These are phyloP conservation scores for Coemansia sp. DNA, from an alignment of 192 early-diverging fungal genomes.

Conservation along the genomic window DNA sequence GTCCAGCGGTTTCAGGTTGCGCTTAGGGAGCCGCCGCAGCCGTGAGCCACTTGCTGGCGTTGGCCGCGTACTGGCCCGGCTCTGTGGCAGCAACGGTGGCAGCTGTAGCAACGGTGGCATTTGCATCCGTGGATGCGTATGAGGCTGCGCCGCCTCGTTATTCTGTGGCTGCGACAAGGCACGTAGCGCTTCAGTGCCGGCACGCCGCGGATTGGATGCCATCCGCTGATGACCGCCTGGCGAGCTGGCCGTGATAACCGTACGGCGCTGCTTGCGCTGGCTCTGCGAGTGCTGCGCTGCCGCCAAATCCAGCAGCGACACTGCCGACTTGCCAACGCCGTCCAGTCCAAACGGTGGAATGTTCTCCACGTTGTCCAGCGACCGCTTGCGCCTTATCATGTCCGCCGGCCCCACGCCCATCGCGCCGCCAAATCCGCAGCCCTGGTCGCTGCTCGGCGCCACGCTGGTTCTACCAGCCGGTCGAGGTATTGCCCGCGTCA, in stretches of 20 bases:
- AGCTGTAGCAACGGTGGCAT: no score
- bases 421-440: slow-evolving; percentile 22
- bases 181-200: slow-evolving; percentile 1
- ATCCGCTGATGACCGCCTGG: slow-evolving; percentile 38
- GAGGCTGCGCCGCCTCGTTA: no score
- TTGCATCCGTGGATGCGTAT: no score
- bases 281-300: slow-evolving; percentile 47
- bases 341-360: slow-evolving; percentile 37
- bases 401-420: slow-evolving; percentile 40
- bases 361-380: slow-evolving; percentile 46
- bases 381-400: slow-evolving; percentile 38
- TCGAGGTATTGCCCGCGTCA: slow-evolving; percentile 28
- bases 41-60: slow-evolving; percentile 12
- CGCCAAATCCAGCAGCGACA: slow-evolving; percentile 46
- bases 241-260: slow-evolving; percentile 43
- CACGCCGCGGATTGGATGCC: slow-evolving; percentile 36
- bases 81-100: slow-evolving; percentile 7
- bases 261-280: slow-evolving; percentile 47
- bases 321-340: slow-evolving; percentile 20
- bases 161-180: no score
- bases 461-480: slow-evolving; percentile 12
- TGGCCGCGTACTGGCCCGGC: background rate
- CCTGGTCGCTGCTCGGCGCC: slow-evolving; percentile 22
- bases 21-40: slow-evolving; percentile 51
- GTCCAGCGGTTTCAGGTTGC: slow-evolving; percentile 55